phyloP scores from a whole-genome alignment of 495 filamentous ascomycete species.

The Hyaloscypha hepaticicola region DNA sequence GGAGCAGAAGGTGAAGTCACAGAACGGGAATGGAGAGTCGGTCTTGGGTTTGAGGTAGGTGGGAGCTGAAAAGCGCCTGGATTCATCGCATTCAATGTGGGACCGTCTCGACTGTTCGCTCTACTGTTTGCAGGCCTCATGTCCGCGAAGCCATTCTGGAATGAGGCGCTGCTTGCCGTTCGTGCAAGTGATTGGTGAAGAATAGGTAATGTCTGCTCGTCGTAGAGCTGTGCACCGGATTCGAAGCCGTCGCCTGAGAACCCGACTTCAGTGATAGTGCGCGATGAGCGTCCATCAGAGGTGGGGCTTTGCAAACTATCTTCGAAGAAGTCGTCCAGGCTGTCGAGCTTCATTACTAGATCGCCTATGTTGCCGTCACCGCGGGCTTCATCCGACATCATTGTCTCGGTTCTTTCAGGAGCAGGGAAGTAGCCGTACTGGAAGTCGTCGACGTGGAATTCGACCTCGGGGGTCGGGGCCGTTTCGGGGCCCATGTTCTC shows the following conservation, averaged over 20 bases:
- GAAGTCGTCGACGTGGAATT: conserved; percentile 90
- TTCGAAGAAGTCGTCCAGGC: conserved; percentile 94
- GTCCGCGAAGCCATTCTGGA: conserved; percentile 87
- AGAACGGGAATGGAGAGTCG: conserved; percentile 66
- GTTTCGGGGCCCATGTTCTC: conserved; percentile 57
- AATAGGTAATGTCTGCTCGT: conserved; percentile 91
- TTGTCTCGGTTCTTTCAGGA: conserved; percentile 74
- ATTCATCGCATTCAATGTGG: conserved; percentile 59
- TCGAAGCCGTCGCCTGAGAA: conserved; percentile 60
- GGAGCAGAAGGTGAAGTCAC: conserved; percentile 67
- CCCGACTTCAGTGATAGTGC: conserved; percentile 60
- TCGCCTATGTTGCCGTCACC: conserved; percentile 74
- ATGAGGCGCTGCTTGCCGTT: conserved; percentile 70
- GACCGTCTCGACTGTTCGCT: conserved; percentile 34
- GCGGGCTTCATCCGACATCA: conserved; percentile 85
- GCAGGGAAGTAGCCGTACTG: conserved; percentile 74
- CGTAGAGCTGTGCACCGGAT: conserved; percentile 82
- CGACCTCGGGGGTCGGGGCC: conserved; percentile 78
- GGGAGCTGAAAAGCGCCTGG: conserved; percentile 55
- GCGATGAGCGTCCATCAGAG: conserved; percentile 56
- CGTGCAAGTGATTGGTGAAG: conserved; percentile 75
- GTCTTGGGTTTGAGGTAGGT: conserved; percentile 38
- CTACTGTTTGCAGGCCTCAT: conserved; percentile 47
- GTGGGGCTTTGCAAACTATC: conserved; percentile 52
- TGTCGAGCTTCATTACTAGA: conserved; percentile 86